Evolutionary conservation across 2,329 filamentous ascomycete genomes (phyloP), one percentile per base, ranked within the genome.

Genomic region (Aspergillus aculeatus): DNA sequence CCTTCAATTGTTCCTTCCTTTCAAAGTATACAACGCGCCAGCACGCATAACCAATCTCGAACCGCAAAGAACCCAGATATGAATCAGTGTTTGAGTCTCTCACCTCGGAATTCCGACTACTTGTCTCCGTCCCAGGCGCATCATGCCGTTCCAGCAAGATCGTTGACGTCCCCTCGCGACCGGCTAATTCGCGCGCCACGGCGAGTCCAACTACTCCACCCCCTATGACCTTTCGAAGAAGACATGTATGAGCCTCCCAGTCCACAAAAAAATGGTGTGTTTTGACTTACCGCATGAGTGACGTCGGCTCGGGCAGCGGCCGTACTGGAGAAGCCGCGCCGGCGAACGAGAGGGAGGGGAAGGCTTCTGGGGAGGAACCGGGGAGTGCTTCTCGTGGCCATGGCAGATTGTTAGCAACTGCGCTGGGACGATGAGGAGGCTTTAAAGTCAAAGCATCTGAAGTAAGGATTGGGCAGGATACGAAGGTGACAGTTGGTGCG

Each of bases 61-160:
- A 5, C 11, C 32, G 5, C 32, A 35, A 12, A 16, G 9, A 1
- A 4, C 3, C 1, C 32, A 26, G 0, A 1, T 9, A 7, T 29
- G 26, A 7, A 9, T 29, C 7, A 9, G 3, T 29, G 3, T 10
- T 9, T 21, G 49, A 23, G 32, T 32, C 21, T 53, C 64, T 59
- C 69, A 86, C 85, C 83, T 98, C 93, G 71, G 90, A 94, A 80
- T 96, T 97, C 66, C 93, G 88, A 65, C 89, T 91, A 63, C 89
- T 93, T 0, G 92, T 96, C 79, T 97, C 93, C 29, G 87, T 94
- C 53, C 93, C 93, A 26, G 90, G 82, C 54, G 84, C 82, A 23
- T 81, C 76, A 80, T 96, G 90, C 26, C 90, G 86, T 77, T 97
- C 93, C 1, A 97, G 86, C 56, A 96, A 81, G 12, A 96, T 82